These are phyloP conservation scores for Termitomyces sp. DNA, from an alignment of 768 basidiomycete species.

Conservation along the genomic window DNA sequence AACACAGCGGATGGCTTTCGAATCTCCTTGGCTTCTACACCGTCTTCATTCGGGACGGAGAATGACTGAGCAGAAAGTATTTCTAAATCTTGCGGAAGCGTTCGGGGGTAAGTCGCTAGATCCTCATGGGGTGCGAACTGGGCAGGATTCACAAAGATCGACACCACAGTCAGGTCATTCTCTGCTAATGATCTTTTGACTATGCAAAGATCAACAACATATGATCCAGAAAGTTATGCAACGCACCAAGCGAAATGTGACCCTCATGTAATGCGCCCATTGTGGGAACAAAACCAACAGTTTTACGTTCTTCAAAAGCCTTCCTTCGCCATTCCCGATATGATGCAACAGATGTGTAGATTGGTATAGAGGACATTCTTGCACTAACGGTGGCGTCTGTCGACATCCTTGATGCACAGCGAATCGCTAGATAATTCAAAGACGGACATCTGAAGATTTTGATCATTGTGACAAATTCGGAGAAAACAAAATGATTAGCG, in stretches of 20 bases:
- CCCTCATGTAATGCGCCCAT: slow-evolving; percentile 98
- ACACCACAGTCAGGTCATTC: slow-evolving; percentile 85
- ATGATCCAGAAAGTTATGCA: neutral
- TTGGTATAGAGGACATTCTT: slow-evolving; percentile 34
- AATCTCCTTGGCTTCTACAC: slow-evolving; percentile 11
- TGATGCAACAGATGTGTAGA: slow-evolving; percentile 53
- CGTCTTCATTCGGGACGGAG: slow-evolving; percentile 11
- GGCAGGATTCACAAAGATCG: slow-evolving; percentile 97
- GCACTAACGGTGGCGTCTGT: slow-evolving; percentile 2
- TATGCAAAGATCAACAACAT: slow-evolving; percentile 23
- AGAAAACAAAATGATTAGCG: neutral
- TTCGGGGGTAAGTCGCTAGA: slow-evolving; percentile 85
- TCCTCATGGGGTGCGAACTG: slow-evolving; percentile 98
- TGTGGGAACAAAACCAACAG: slow-evolving; percentile 93
- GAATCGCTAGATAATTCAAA: neutral
- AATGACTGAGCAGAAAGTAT: slow-evolving; percentile 40
- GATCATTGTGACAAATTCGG: neutral
- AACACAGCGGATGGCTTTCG: slow-evolving; percentile 68
- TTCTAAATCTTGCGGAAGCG: slow-evolving; percentile 68
- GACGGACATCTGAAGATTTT: neutral
- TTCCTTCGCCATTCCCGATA: slow-evolving; percentile 71
- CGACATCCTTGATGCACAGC: slow-evolving; percentile 6
- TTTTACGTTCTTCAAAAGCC: slow-evolving; percentile 50
- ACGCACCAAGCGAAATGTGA: slow-evolving; percentile 83
- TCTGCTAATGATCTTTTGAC: slow-evolving; percentile 70